Percentiles rank a stretch among this genome's conserved stretches.
Conservation (phyloP, 148 eudicot genomes). For the Cornus florida region DNA sequence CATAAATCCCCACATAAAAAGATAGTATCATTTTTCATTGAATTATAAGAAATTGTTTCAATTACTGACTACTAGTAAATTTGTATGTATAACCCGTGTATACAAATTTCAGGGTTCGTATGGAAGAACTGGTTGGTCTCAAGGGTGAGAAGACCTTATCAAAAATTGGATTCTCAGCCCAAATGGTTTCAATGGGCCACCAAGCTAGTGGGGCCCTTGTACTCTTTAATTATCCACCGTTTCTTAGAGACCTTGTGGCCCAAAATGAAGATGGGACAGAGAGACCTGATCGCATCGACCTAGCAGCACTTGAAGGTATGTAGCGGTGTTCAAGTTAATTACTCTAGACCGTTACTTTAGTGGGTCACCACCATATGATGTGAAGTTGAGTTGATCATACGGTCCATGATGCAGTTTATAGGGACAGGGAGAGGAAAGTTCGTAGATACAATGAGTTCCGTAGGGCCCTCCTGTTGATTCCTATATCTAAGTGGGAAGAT, state of each 20-base stretch:
- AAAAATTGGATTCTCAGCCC: constrained; percentile 22
- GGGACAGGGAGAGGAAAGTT: constrained; percentile 31
- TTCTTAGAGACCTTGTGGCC: constrained; percentile 17
- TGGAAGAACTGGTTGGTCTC: constrained; percentile 17
- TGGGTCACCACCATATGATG: not conserved
- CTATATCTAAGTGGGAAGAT: constrained; percentile 34
- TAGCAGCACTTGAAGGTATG: not conserved
- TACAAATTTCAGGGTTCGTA: constrained; percentile 14
- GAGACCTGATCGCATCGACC: not conserved
- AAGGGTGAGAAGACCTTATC: constrained; percentile 11
- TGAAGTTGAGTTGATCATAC: not conserved
- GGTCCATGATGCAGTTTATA: constrained; percentile 21
- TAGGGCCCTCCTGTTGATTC: constrained; percentile 17
- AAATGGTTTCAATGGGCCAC: constrained; percentile 33
- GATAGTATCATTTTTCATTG: too few relatives aligned
- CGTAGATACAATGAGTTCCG: constrained; percentile 30
- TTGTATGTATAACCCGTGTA: not conserved
- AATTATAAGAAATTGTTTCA: too few relatives aligned
- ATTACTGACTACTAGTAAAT: not conserved
- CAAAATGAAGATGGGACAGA: constrained; percentile 24
- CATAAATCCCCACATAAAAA: too few relatives aligned
- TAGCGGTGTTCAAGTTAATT: too few relatives aligned
- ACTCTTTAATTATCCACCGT: constrained; percentile 28
- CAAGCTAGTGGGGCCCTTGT: constrained; percentile 32
- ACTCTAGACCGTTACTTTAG: not conserved